Evolutionary conservation across 106 monocot species (phyloP), one percentile per base, ranked within the genome.

Genomic region (Xerophyta viscosa): DNA sequence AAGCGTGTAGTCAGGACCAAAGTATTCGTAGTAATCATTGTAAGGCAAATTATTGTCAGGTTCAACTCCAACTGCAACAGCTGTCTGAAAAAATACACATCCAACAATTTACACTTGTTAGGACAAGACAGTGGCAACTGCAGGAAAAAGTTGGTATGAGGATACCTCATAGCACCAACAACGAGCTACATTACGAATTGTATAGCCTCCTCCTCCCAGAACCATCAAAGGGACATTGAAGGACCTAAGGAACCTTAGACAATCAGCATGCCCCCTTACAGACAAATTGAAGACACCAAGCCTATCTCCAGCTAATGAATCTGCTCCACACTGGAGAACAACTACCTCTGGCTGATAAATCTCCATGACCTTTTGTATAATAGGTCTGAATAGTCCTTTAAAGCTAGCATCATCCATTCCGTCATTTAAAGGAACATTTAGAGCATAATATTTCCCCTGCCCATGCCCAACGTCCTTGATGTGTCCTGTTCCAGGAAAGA

Each of bases 1-100:
- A 57, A 57, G 57, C 13, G 37, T 57, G 39, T 57, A 57, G 23
- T 57, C 57, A 24, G 57, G 57, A n/a, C 57, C 57, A 41, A 57
- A 57, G 41, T 57, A 57, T 6, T 57, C 57, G 39, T 57, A 57
- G 22, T 57, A 57, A 24, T 57, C 57, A 57, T 57, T 57, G 57
- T 57, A 57, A 41, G 57, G 57, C 57, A 57, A 41, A 14, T 14
- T 41, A 41, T 57, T 57, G 6, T 57, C 57, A 57, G 57, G 57
- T 41, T 57, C 57, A 2, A 57, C 57, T 41, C 41, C 57, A 57
- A 57, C 57, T 57, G 57, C 57, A 57, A 57, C 57, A 37, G 57
- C 57, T 14, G 57, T 57, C 57, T 55, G 54, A 27, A 53, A 2
- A 29, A 29, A 53, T 12, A 29, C 28, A 15, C n/a, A 28, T 2